Conservation (phyloP, 2,329 filamentous ascomycete species). For the Cordyceps cicadae region DNA sequence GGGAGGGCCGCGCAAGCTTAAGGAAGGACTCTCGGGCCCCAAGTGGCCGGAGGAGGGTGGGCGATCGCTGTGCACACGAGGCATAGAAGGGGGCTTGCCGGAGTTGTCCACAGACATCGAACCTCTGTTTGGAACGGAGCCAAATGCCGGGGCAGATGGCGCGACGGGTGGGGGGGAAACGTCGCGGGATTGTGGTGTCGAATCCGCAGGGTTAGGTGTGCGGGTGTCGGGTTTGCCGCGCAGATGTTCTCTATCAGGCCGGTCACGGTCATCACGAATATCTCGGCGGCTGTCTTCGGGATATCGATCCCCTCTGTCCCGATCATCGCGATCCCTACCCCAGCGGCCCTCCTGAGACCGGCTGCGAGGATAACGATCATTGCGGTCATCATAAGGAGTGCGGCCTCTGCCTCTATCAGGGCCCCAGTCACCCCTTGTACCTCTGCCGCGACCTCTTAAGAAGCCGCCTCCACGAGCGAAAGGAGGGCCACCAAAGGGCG, state of each 20-base stretch:
- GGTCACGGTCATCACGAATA: slow-evolving; percentile 40
- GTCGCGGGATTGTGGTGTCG: slow-evolving; percentile 38
- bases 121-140: slow-evolving; percentile 43
- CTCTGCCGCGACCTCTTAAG: slow-evolving; percentile 44
- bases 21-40: slow-evolving; percentile 37
- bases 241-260: slow-evolving; percentile 36
- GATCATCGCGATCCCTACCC: slow-evolving; percentile 48
- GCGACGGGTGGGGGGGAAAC: slow-evolving; percentile 50
- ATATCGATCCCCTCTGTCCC: slow-evolving; percentile 38
- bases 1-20: slow-evolving; percentile 18
- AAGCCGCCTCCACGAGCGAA: slow-evolving; percentile 50
- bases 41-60: slow-evolving; percentile 12
- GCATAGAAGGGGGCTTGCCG: slow-evolving; percentile 42
- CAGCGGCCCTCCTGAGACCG: slow-evolving; percentile 58
- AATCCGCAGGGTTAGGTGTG: slow-evolving; percentile 39
- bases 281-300: slow-evolving; percentile 36
- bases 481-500: slow-evolving; percentile 44
- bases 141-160: slow-evolving; percentile 51
- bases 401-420: slow-evolving; percentile 46
- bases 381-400: slow-evolving; percentile 51
- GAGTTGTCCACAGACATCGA: slow-evolving; percentile 24
- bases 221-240: slow-evolving; percentile 44
- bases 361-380: slow-evolving; percentile 54
- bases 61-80: slow-evolving; percentile 17
- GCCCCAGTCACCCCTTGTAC: slow-evolving; percentile 33